Evolutionary conservation across 2,329 filamentous ascomycete genomes (phyloP), one percentile per base, ranked within the genome.

Genomic region (Verticillium isaacii): DNA sequence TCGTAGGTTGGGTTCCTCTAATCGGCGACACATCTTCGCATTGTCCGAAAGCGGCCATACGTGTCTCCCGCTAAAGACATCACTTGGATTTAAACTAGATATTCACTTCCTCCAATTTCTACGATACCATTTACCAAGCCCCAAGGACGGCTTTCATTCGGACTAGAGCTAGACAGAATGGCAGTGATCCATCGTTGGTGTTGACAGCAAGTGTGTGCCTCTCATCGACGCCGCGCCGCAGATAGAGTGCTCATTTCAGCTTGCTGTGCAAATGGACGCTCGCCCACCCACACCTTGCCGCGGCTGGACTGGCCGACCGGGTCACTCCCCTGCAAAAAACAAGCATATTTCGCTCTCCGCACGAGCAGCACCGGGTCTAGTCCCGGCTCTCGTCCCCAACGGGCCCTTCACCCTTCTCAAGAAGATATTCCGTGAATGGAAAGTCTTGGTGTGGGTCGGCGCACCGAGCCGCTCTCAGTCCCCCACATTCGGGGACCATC

Each of bases 341-440:
- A 50, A 50, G 45, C 45, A 50, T 50, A 50, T 50, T 9, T 50
- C 45, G n/a, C 45, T 23, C 45, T 9, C 45, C 45, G 45, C 45
- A 50, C 45, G 5, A 50, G 25, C 45, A n/a, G 12, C 8, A 14
- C n/a, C 8, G 9, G 45, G n/a, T 50, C 45, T 50, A 50, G 45
- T n/a, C 45, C 45, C 45, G 45, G 45, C 8, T 50, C 45, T 7
- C n/a, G 11, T 50, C 45, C 45, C 45, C 45, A 50, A 50, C 23
- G 19, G 45, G 54, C 14, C 6, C 25, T 32, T 14, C 55, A 14
- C 19, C 32, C 55, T 15, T 23, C 32, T 17, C 32, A n/a, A 17
- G 23, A 14, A 37, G 32, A 58, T 58, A 14, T 58, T 41, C 57
- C 57, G 19, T 58, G 57, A 58, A 58, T 58, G 36, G 36, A 39